A percentile compares a stretch with the other conserved stretches of the same genome.
Conservation (phyloP, 345 rosid genomes). For the Trapa incisa region DNA sequence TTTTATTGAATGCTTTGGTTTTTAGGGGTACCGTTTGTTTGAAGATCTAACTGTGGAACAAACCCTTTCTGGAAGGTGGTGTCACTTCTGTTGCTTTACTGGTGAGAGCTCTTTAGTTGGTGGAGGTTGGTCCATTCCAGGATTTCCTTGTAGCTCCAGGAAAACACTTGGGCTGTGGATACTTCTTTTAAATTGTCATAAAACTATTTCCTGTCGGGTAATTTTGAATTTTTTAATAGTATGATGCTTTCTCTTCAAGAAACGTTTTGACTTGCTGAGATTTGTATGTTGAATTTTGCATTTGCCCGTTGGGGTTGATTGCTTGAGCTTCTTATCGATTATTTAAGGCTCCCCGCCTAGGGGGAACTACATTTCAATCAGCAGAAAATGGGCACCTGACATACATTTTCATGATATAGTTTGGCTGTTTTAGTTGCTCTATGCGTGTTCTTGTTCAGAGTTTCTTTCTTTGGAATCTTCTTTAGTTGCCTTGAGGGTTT, state of each 20-base stretch:
- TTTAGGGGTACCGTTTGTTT: background rate
- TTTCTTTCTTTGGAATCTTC: slow-evolving; percentile 4
- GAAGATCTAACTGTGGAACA: background rate
- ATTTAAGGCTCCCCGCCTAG: background rate
- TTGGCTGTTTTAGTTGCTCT: background rate
- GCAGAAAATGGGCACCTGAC: slow-evolving; percentile 1
- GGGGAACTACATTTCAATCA: background rate
- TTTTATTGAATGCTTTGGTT: background rate
- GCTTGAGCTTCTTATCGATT: background rate
- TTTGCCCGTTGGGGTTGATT: background rate
- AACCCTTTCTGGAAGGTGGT: background rate
- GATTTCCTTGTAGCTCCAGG: background rate
- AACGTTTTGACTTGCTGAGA: background rate
- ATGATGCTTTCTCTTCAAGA: background rate
- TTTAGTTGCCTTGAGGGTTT: background rate
- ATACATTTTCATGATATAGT: background rate
- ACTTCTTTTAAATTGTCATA: background rate
- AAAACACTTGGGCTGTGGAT: background rate
- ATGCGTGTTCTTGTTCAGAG: background rate
- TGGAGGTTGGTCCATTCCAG: background rate
- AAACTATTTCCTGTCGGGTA: background rate
- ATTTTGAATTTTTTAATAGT: background rate
- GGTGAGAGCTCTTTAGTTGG: background rate
- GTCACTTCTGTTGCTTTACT: background rate
- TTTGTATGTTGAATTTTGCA: no score